phyloP scores from a whole-genome alignment of 2,329 filamentous ascomycete genomes.

The Fusarium sterilihyphosum region DNA sequence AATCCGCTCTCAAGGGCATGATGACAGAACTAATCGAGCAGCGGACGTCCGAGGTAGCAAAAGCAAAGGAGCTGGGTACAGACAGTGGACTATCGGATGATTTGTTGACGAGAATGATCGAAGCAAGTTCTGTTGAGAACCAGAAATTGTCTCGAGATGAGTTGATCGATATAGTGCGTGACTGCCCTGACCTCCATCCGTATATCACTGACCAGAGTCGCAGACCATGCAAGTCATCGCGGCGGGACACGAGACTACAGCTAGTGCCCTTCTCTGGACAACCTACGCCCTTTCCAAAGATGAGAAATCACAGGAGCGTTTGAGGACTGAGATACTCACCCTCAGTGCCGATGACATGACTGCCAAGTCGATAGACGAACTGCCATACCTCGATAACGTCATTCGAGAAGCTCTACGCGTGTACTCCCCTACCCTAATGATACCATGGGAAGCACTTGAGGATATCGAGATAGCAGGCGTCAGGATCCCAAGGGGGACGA shows the following conservation, averaged over 20 bases:
- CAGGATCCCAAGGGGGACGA: slow-evolving; percentile 14
- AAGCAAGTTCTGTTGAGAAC: slow-evolving; percentile 4
- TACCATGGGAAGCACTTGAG: slow-evolving; percentile 15
- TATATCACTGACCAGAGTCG: rapidly evolving
- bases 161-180: slow-evolving; percentile 21
- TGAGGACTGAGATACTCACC: neutral
- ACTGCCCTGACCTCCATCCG: rapidly evolving
- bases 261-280: slow-evolving; percentile 4
- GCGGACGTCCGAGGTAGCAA: neutral
- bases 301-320: neutral
- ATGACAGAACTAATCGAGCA: slow-evolving; percentile 20
- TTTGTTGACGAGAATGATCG: slow-evolving; percentile 25
- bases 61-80: neutral
- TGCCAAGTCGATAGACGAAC: slow-evolving; percentile 2
- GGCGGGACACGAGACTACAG: slow-evolving; percentile 26
- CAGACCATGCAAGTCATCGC: slow-evolving; percentile 28
- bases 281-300: slow-evolving; percentile 11
- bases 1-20: slow-evolving; percentile 8
- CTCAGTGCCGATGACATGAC: neutral
- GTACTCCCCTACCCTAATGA: slow-evolving; percentile 6
- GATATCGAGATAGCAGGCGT: neutral
- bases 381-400: slow-evolving; percentile 16
- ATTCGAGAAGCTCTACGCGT: slow-evolving; percentile 19
- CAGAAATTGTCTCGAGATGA: slow-evolving; percentile 19
- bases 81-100: slow-evolving; percentile 2